Evolutionary conservation across 352 stramenopile genomes (phyloP), one percentile per base, ranked within the genome.

Genomic region (Pythium aphanidermatum): DNA sequence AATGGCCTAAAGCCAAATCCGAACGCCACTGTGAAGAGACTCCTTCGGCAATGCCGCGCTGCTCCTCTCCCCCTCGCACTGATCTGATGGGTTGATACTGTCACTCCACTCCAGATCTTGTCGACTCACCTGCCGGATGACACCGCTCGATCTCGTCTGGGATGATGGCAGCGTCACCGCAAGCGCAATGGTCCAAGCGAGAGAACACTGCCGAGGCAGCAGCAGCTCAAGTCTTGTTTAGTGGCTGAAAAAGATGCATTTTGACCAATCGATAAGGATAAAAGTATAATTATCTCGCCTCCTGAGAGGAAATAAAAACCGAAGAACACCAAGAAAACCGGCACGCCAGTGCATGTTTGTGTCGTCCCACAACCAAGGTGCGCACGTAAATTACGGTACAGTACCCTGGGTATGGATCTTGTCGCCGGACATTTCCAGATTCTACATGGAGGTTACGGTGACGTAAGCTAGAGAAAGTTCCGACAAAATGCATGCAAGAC

Each of bases 141-240:
- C 51, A 49, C 42, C 43, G 45, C 43, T 20, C 46, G 31, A n/a
- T 21, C 37, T 48, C 30, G 39, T 20, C 47, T 29, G 8, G 25
- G 47, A 52, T 49, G 51, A 40, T 34, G 36, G 29, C 42, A 53
- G 42, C 51, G 51, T 54, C 51, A 59, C 51, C 29, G 51, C 51
- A 52, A 46, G 35, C 44, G 44, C 39, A 48, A 42, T 57, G 40
- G 38, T 39, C 35, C 48, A 32, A 45, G 32, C 49, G 36, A 51
- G 29, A 41, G 48, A 60, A 44, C 48, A 54, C n/a, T n/a, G n/a
- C n/a, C n/a, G n/a, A n/a, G n/a, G n/a, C 35, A 54, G 36, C 32
- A 37, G 31, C 37, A 16, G 16, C 12, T n/a, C 16, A 40, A 37
- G 24, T 9, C 21, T 14, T 30, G 38, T 13, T 60, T 9, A 60